Evolutionary conservation across 2,329 filamentous ascomycete species (phyloP), one percentile per base, ranked within the genome.

Genomic region (Rhinocladiella similis): DNA sequence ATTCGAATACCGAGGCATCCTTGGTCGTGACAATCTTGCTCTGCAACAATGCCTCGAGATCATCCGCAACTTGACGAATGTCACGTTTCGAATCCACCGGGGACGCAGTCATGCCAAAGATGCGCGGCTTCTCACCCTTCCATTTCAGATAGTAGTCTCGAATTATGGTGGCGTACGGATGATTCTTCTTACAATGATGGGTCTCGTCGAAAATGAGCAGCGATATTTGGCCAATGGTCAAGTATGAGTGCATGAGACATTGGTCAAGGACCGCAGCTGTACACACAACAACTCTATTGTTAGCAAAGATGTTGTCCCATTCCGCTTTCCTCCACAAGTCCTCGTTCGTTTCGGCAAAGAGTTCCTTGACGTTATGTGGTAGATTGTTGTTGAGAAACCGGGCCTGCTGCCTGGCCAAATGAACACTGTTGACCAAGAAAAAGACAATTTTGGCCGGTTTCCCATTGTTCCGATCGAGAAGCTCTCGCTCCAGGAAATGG

Each of bases 21-120:
- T 78, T 78, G 1, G 85, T 85, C 0, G 94, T 97, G 5, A 88
- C 88, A 67, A 99, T 97, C 65, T 87, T 85, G 69, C 87, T 89
- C 67, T 94, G 83, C 1, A 99, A 77, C 36, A 96, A 77, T 1
- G 73, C 79, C 69, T 97, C 93, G 0, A 99, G 81, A 51, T 72
- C 79, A 57, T 76, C 75, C 0, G 90, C 89, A 36, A 89, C 90
- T 57, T 83, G 77, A 14, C 79, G 77, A 25, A 96, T 81, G 62
- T 96, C 86, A 0, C 83, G 82, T 66, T 90, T 88, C 0, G 90
- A 85, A 73, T 97, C 92, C 2, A 97, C 87, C 0, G 94, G 94
- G 0, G 94, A 97, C 6, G 94, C 94, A 1, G 94, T 99, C 93
- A 97, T 97, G 22, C 93, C 93, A 63, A 99, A 89, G 18, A 99